Evolutionary conservation across 2,329 filamentous ascomycete genomes (phyloP).

Genomic region (Eurotiales sp.): DNA sequence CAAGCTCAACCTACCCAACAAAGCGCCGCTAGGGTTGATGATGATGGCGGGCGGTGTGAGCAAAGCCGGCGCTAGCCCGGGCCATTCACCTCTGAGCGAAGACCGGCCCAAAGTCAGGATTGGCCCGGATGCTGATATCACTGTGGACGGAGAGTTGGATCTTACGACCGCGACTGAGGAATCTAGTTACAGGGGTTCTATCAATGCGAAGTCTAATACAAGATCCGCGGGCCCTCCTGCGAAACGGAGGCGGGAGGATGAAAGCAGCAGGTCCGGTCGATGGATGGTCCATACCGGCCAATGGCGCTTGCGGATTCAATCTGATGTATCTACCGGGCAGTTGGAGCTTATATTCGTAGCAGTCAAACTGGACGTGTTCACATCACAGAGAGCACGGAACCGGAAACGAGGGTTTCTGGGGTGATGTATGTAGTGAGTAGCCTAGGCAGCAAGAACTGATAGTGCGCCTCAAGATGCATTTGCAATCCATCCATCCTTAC

Average conservation of each 20-base stretch:
- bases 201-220: neutral
- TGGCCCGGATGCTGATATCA: constrained; percentile 47
- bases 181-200: neutral
- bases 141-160: constrained; percentile 36
- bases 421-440: constrained; percentile 5
- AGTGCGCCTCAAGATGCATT: no score
- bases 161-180: constrained; percentile 15
- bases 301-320: constrained; percentile 67
- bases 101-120: constrained; percentile 65
- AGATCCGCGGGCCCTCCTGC: constrained; percentile 20
- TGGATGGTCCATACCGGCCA: constrained; percentile 68
- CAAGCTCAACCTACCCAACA: constrained; percentile 66
- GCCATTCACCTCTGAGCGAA: constrained; percentile 66
- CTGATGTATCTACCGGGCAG: constrained; percentile 37
- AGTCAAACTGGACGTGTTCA: constrained; percentile 72
- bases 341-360: constrained; percentile 68
- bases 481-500: no score
- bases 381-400: constrained; percentile 65
- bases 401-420: constrained; percentile 59
- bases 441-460: no score
- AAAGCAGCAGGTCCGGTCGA: constrained; percentile 14
- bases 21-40: constrained; percentile 60
- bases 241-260: constrained; percentile 35
- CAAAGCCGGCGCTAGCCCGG: constrained; percentile 62
- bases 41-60: constrained; percentile 59